Percentiles rank a stretch among this genome's conserved stretches.
These are phyloP conservation scores for Vinca minor DNA, from an alignment of 257 asterid species.

Conservation along the genomic window DNA sequence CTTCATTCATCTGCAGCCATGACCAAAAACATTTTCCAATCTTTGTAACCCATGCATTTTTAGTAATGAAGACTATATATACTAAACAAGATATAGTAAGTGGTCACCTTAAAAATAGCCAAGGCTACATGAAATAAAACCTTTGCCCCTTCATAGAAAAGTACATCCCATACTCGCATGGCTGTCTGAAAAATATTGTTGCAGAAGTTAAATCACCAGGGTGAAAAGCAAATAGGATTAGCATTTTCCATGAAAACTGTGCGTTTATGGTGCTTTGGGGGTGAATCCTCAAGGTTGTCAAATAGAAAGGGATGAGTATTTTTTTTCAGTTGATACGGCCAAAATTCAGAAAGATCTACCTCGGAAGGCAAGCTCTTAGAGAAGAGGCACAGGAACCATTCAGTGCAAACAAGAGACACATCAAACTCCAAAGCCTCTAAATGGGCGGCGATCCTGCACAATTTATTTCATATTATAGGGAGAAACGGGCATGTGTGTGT, in stretches of 20 bases:
- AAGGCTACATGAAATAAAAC: slow-evolving; percentile 76
- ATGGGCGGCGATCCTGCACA: slow-evolving; percentile 79
- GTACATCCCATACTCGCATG: slow-evolving; percentile 92
- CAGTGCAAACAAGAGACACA: slow-evolving; percentile 96
- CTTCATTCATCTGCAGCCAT: slow-evolving; percentile 78
- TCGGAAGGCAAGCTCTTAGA: slow-evolving; percentile 97
- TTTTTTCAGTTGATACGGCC: slow-evolving; percentile 1
- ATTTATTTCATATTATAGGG: slow-evolving; percentile 4
- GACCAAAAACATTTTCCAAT: not conserved
- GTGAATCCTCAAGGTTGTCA: not conserved
- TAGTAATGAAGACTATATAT: not conserved
- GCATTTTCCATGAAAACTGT: not conserved
- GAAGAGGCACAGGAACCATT: slow-evolving; percentile 93
- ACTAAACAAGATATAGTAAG: not conserved
- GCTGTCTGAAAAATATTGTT: slow-evolving; percentile 60
- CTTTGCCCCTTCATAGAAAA: slow-evolving; percentile 93
- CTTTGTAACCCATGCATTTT: not conserved
- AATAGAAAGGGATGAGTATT: too few species aligned
- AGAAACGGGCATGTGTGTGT: too few species aligned
- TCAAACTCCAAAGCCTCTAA: slow-evolving; percentile 85
- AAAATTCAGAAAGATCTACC: slow-evolving; percentile 32
- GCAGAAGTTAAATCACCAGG: slow-evolving; percentile 12
- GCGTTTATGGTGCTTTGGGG: too few species aligned
- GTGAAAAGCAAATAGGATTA: not conserved
- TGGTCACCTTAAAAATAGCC: slow-evolving; percentile 71